Evolutionary conservation across 164 flowering plant species (phyloP).

Genomic region (Echeveria elegans): DNA sequence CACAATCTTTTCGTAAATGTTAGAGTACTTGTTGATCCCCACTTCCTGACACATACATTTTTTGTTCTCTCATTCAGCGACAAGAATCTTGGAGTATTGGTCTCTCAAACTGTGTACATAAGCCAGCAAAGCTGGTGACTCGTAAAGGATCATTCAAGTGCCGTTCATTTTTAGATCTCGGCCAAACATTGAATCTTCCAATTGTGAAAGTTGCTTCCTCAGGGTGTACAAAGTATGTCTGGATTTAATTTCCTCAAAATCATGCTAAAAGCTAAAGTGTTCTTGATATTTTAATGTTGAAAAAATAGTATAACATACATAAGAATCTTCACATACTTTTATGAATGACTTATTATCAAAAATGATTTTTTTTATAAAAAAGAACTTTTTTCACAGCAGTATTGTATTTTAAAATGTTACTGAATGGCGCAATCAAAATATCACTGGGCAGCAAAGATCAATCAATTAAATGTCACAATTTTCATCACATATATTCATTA

Average conservation of each 20-base stretch:
- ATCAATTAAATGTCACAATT: neutral
- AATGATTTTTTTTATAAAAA: neutral
- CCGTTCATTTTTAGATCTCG: conserved; percentile 36
- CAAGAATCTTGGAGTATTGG: conserved; percentile 34
- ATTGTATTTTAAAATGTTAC: neutral
- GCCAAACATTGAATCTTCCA: conserved; percentile 28
- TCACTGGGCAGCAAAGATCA: neutral
- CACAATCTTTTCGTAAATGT: neutral
- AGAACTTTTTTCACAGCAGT: neutral
- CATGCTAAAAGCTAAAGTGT: neutral
- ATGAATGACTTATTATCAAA: too few relatives aligned
- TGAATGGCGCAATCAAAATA: neutral
- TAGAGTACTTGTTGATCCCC: neutral
- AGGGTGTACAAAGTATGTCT: conserved; percentile 41
- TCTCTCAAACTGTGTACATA: conserved; percentile 22
- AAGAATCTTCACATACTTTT: neutral
- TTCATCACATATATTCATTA: neutral
- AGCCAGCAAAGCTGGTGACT: conserved; percentile 21
- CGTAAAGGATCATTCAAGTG: conserved; percentile 35
- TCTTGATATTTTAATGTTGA: neutral
- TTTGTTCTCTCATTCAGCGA: conserved; percentile 21
- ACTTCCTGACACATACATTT: neutral
- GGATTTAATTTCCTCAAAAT: neutral
- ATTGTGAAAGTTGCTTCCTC: conserved; percentile 32
- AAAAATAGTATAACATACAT: neutral